Conservation (phyloP, 2,329 filamentous ascomycete species). For the Alternaria longipes region DNA sequence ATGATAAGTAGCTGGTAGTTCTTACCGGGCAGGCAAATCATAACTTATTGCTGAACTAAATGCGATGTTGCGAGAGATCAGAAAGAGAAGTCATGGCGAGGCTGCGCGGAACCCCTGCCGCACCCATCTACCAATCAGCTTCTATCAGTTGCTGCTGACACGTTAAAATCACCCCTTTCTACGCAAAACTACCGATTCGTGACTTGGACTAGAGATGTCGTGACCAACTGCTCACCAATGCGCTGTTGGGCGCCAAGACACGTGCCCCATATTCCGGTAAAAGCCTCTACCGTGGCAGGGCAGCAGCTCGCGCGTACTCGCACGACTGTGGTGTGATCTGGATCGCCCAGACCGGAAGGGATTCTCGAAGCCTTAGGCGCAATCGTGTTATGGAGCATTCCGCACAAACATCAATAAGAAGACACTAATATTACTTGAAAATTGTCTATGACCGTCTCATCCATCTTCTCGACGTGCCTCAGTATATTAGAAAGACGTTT, state of each 20-base stretch:
- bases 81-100: neutral
- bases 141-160: neutral
- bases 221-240: conserved; percentile 26
- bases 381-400: neutral
- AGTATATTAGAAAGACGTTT: neutral
- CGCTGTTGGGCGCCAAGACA: neutral
- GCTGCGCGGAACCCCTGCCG: neutral
- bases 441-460: neutral
- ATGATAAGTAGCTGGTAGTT: too few relatives aligned
- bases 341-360: neutral
- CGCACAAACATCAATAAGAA: neutral
- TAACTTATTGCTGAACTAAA: neutral
- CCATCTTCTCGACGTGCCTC: neutral
- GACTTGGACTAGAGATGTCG: conserved; percentile 28
- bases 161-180: neutral
- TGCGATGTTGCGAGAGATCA: neutral
- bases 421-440: neutral
- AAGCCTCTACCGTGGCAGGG: conserved; percentile 10
- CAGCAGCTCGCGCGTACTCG: conserved; percentile 17
- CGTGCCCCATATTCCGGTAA: neutral
- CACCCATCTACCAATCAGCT: neutral
- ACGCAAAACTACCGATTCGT: conserved; percentile 19
- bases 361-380: neutral
- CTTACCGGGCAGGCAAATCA: neutral
- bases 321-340: conserved; percentile 38